Evolutionary conservation across 208 protist genomes (phyloP), one percentile per base, ranked within the genome.

Genomic region (Naegleria gruberi): DNA sequence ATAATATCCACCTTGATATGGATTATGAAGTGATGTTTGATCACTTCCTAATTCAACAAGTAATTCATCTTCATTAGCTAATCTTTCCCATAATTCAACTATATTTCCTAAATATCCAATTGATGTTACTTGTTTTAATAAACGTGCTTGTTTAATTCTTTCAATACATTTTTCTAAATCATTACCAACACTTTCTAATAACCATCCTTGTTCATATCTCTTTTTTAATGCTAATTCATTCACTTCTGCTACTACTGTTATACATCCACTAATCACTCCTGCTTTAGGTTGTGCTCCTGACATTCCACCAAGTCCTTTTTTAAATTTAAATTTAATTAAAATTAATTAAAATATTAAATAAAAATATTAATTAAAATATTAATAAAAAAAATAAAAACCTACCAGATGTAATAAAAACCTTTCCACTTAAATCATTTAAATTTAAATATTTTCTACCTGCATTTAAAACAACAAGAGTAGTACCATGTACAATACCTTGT

Each of bases 401-500:
- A 51, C 96, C 96, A 74, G 94, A 92, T 15, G 96, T 97, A 1
- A 97, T 91, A 85, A 97, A 95, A 30, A 97, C 91, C 74, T 93
- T 93, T 3, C 93, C 93, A 19, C 4, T 34, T 34, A 94, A 57
- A 40, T 92, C 89, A 26, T 92, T 77, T 15, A 89, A 87, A 40
- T 47, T 57, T 1, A 97, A 91, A 90, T 97, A 97, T 82, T 97
- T 97, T 84, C 96, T 90, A 37, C 91, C 95, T 5, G 96, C 96
- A 92, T 97, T 97, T 40, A 96, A 92, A 5, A 97, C 74, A 12
- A 95, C 97, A 17, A 97, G 93, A 40, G 95, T 97, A 4, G 96
- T 97, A 43, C 96, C 96, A 90, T 97, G 96, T 0, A 97, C 96
- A 89, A 97, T 97, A 57, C 96, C 96, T 81, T 96, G 94, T n/a